phyloP scores from a whole-genome alignment of 257 asterid genomes.

The Leptodermis oblonga region DNA sequence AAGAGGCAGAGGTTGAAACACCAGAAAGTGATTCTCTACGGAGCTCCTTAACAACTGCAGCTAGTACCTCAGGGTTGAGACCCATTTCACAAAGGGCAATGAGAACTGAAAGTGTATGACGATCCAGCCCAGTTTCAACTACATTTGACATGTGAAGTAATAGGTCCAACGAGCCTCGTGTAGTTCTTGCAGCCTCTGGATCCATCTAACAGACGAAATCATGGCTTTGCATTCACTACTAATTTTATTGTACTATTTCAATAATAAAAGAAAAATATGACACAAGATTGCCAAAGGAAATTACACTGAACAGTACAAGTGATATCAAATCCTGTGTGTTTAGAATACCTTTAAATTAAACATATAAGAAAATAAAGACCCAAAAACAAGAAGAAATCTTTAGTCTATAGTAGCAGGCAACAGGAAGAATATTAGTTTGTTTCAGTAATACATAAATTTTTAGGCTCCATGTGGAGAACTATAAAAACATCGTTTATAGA shows the following conservation, averaged over 20 bases:
- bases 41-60: conserved; percentile 78
- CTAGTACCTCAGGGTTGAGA: conserved; percentile 70
- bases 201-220: conserved; percentile 36
- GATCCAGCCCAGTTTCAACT: conserved; percentile 79
- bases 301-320: too few relatives aligned
- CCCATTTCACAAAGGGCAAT: conserved; percentile 73
- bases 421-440: too few relatives aligned
- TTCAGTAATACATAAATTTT: too few relatives aligned
- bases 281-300: too few relatives aligned
- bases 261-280: neutral
- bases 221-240: neutral
- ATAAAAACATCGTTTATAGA: too few relatives aligned
- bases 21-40: conserved; percentile 11
- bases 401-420: too few relatives aligned
- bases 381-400: too few relatives aligned
- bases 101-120: conserved; percentile 69
- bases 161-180: conserved; percentile 65
- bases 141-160: conserved; percentile 75
- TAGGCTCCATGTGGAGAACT: too few relatives aligned
- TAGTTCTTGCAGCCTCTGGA: conserved; percentile 66
- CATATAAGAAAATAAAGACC: too few relatives aligned
- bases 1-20: neutral
- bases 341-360: too few relatives aligned
- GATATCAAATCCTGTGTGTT: too few relatives aligned
- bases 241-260: neutral